phyloP scores from a whole-genome alignment of 805 yeast genomes.

The Wickerhamiella siamensis region DNA sequence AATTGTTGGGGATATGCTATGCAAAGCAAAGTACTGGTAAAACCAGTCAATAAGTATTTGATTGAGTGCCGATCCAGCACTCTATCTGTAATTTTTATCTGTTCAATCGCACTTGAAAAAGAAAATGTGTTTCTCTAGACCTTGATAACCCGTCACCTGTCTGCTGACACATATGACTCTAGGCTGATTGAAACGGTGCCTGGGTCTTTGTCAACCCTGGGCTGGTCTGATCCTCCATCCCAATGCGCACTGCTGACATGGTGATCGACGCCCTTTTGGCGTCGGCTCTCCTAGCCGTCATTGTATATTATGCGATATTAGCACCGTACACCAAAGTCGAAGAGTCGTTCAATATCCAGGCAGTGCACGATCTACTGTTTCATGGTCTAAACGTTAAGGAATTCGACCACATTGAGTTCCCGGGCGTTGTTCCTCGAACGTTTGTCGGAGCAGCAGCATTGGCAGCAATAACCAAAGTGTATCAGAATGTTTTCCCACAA shows the following conservation, averaged over 20 bases:
- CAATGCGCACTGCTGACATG: background rate
- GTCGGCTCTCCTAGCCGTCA: slow-evolving; percentile 31
- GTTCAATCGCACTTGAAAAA: too few species aligned
- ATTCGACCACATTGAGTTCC: slow-evolving; percentile 67
- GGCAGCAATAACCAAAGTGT: slow-evolving; percentile 31
- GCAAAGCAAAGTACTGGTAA: too few species aligned
- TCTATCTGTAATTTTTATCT: too few species aligned
- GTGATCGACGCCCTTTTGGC: slow-evolving; percentile 15
- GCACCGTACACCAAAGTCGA: slow-evolving; percentile 88
- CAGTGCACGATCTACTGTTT: slow-evolving; percentile 63
- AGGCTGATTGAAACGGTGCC: too few species aligned
- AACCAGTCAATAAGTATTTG: too few species aligned
- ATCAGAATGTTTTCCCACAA: slow-evolving; percentile 17
- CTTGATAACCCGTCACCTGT: too few species aligned
- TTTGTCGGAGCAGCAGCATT: slow-evolving; percentile 57
- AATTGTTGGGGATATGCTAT: too few species aligned
- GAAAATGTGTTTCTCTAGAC: too few species aligned
- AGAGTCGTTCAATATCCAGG: slow-evolving; percentile 85
- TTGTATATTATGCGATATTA: slow-evolving; percentile 35
- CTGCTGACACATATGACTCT: too few species aligned
- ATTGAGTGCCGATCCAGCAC: too few species aligned
- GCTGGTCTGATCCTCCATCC: too few species aligned
- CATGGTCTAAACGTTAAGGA: slow-evolving; percentile 37
- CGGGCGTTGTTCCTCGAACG: slow-evolving; percentile 82
- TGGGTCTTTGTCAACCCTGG: too few species aligned